These are phyloP conservation scores for Cucumis cinereus DNA, from an alignment of 306 rosid species.

Conservation along the genomic window DNA sequence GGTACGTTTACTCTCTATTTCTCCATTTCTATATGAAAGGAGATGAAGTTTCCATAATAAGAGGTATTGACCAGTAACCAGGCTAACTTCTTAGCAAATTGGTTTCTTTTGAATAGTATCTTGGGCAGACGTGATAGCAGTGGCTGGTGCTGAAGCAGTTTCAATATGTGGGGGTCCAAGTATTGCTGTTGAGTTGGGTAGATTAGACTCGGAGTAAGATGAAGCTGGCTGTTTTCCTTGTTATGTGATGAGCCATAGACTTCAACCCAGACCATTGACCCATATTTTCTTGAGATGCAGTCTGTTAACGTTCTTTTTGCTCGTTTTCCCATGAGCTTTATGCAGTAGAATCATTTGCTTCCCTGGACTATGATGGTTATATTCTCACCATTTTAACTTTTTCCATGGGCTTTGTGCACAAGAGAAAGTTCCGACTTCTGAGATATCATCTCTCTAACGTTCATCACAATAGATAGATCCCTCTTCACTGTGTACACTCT, in stretches of 20 bases:
- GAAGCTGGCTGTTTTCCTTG: constrained; percentile 11
- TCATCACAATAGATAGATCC: background rate
- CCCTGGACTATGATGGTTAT: background rate
- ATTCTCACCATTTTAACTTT: background rate
- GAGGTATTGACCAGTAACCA: constrained; percentile 18
- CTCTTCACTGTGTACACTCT: background rate
- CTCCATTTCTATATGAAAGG: background rate
- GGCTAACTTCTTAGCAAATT: constrained; percentile 18
- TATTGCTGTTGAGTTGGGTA: constrained; percentile 60
- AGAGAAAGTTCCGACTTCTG: background rate
- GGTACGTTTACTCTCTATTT: constrained; percentile 35
- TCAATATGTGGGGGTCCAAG: constrained; percentile 85
- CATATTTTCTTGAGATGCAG: constrained; percentile 10
- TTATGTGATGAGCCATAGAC: background rate
- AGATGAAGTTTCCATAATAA: background rate
- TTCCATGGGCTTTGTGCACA: background rate
- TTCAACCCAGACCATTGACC: constrained; percentile 1
- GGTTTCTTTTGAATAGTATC: constrained; percentile 41
- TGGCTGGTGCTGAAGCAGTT: constrained; percentile 95
- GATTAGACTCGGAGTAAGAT: constrained; percentile 68
- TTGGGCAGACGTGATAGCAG: constrained; percentile 88
- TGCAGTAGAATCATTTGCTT: background rate
- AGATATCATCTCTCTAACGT: background rate
- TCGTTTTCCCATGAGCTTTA: background rate
- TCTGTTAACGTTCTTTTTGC: background rate